phyloP scores from a whole-genome alignment of 805 yeast species.

The Brettanomyces custersianus region DNA sequence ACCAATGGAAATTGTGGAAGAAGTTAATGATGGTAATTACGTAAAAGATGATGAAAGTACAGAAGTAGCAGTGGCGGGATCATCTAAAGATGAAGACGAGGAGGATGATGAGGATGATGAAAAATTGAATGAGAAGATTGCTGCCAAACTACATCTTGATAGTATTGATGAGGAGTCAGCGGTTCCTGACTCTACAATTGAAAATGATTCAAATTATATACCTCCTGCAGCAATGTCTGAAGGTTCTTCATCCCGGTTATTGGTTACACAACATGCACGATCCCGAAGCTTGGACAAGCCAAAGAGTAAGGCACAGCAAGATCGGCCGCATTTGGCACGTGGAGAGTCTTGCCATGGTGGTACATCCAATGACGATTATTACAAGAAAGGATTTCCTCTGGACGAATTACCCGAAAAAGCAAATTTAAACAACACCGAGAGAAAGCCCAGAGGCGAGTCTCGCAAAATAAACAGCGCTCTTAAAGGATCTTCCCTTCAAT shows the following conservation, averaged over 20 bases:
- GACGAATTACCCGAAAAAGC: constrained; percentile 26
- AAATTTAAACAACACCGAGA: constrained; percentile 21
- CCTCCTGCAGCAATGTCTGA: constrained; percentile 40
- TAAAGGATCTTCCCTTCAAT: constrained; percentile 36
- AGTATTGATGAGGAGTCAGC: constrained; percentile 10
- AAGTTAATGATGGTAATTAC: constrained; percentile 24
- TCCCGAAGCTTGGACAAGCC: constrained; percentile 11
- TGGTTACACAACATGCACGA: constrained; percentile 13
- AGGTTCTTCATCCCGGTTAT: constrained; percentile 28
- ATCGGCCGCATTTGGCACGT: constrained; percentile 57
- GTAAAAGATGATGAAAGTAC: constrained; percentile 4
- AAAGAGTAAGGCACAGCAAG: constrained; percentile 4
- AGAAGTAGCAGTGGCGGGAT: no score
- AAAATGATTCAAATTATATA: constrained; percentile 28
- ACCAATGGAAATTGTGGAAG: constrained; percentile 24
- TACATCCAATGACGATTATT: constrained; percentile 31
- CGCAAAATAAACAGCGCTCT: constrained; percentile 20
- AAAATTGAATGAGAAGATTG: constrained; percentile 5
- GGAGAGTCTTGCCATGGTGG: constrained; percentile 70
- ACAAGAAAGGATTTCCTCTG: constrained; percentile 24
- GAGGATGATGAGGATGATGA: constrained; percentile 9
- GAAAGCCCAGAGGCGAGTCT: constrained; percentile 30
- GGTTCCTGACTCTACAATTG: constrained; percentile 28
- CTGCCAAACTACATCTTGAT: constrained; percentile 5
- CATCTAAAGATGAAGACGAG: constrained; percentile 8